Conservation (phyloP, 352 stramenopile genomes). For the Phytophthora pisi region DNA sequence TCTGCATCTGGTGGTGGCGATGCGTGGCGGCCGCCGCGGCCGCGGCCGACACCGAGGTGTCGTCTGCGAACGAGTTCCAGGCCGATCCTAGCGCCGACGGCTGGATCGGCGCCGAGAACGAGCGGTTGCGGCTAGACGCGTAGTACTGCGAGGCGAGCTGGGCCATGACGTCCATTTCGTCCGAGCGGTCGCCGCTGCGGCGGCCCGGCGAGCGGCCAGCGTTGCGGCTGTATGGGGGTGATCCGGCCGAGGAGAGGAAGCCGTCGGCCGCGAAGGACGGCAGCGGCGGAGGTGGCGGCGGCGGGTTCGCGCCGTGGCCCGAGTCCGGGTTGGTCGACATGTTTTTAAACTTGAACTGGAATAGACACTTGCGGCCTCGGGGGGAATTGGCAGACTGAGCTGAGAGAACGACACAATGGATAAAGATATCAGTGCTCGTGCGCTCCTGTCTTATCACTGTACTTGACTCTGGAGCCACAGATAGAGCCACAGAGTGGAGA, state of each 20-base stretch:
- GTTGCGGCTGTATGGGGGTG: slow-evolving; percentile 34
- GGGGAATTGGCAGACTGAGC: slow-evolving; percentile 29
- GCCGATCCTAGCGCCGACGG: slow-evolving; percentile 57
- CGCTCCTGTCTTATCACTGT: slow-evolving; percentile 13
- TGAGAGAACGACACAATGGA: neutral
- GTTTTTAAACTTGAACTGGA: slow-evolving; percentile 1
- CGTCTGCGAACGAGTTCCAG: slow-evolving; percentile 66
- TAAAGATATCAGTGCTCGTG: slow-evolving; percentile 20
- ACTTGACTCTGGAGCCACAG: slow-evolving; percentile 1
- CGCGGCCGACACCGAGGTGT: slow-evolving; percentile 37
- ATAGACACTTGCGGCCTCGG: slow-evolving; percentile 17
- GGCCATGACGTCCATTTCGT: slow-evolving; percentile 82
- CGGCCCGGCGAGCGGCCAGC: slow-evolving; percentile 12
- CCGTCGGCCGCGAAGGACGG: slow-evolving; percentile 36
- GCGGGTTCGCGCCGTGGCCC: slow-evolving; percentile 17
- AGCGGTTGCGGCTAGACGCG: slow-evolving; percentile 67
- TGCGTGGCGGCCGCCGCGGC: slow-evolving; percentile 24
- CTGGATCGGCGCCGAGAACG: slow-evolving; percentile 72
- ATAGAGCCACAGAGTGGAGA: neutral
- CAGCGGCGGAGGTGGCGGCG: slow-evolving; percentile 23
- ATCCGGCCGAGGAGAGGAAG: slow-evolving; percentile 35
- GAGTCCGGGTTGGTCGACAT: slow-evolving; percentile 30
- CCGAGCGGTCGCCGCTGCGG: slow-evolving; percentile 14
- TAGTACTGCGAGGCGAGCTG: slow-evolving; percentile 87
- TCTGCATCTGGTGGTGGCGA: slow-evolving; percentile 30